phyloP scores from a whole-genome alignment of 2,329 filamentous ascomycete species.

The Emericellopsis cladophorae region DNA sequence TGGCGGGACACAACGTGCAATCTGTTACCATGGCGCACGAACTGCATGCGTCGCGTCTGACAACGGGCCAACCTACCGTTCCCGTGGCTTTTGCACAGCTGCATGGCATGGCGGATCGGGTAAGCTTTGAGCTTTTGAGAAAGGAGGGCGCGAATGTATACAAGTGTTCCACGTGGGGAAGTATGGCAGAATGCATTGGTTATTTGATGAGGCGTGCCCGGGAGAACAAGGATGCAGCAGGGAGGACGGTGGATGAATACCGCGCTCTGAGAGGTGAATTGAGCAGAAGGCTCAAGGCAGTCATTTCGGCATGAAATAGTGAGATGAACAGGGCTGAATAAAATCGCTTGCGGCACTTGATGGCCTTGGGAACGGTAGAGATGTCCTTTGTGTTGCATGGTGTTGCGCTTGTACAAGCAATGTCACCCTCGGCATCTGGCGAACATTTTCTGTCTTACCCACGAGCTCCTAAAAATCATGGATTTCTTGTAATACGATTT shows the following conservation, averaged over 20 bases:
- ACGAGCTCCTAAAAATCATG: too few relatives aligned
- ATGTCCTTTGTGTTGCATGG: too few relatives aligned
- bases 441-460: too few relatives aligned
- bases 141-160: conserved; percentile 14
- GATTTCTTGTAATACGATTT: too few relatives aligned
- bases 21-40: conserved; percentile 27
- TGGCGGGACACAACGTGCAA: conserved; percentile 39
- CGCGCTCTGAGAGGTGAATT: neutral
- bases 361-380: too few relatives aligned
- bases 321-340: neutral
- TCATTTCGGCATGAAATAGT: neutral
- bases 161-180: conserved; percentile 27
- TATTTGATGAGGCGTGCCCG: conserved; percentile 22
- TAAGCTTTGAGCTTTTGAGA: conserved; percentile 34
- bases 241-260: neutral
- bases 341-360: too few relatives aligned
- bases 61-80: conserved; percentile 16
- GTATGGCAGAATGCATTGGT: conserved; percentile 21
- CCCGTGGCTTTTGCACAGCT: conserved; percentile 37
- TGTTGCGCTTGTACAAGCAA: too few relatives aligned
- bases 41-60: conserved; percentile 27
- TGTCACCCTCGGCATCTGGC: too few relatives aligned
- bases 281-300: neutral
- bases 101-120: conserved; percentile 45
- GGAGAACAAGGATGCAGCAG: conserved; percentile 15